Base-by-base conservation (phyloP, 1,284 basidiomycete species). In the Bjerkandera adusta region DNA sequence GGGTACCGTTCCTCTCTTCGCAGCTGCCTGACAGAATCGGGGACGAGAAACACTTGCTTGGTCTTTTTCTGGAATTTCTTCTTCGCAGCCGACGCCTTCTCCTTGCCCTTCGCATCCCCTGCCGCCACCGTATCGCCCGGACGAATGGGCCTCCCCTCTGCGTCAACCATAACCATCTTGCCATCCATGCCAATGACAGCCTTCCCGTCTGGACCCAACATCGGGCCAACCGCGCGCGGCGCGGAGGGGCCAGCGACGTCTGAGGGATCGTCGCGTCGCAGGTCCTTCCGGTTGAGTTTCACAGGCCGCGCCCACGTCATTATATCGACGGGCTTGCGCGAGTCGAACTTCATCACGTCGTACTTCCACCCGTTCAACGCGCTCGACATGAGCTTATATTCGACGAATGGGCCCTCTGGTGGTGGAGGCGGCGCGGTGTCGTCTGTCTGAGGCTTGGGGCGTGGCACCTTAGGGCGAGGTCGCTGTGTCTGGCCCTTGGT, bases 31-130 rank as follows among this genome's bases (percentile, higher is more conserved):
- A 59, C 57, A 50, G 57, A 61, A 45, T 69, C 65, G 10, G 68
- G 61, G n/a, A 69, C 58, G 53, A 82, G 76, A 65, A 84, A 90
- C 22, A 92, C 87, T 69, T 93, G 89, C 49, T 77, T 75, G 27
- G 88, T 92, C 72, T 92, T 92, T 70, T 89, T 88, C 73, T 89
- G 82, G 56, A 90, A 88, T 57, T 82, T 80, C 67, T 85, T 86
- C 71, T 83, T 86, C 54, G 60, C 65, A 24, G 58, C 58, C 25
- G 63, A 65, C 45, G 63, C 68, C 57, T 67, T 72, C 58, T 59
- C 57, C 66, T 56, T 52, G 45, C 53, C 49, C 36, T 46, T 48
- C 45, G 40, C 49, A 21, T 27, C 48, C 12, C 22, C 47, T 12
- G 50, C 53, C 26, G 39, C 16, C 10, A 36, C 37, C 40, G 27